Base-by-base conservation (phyloP, 2,329 filamentous ascomycete genomes). In the Pseudogymnoascus sp. region DNA sequence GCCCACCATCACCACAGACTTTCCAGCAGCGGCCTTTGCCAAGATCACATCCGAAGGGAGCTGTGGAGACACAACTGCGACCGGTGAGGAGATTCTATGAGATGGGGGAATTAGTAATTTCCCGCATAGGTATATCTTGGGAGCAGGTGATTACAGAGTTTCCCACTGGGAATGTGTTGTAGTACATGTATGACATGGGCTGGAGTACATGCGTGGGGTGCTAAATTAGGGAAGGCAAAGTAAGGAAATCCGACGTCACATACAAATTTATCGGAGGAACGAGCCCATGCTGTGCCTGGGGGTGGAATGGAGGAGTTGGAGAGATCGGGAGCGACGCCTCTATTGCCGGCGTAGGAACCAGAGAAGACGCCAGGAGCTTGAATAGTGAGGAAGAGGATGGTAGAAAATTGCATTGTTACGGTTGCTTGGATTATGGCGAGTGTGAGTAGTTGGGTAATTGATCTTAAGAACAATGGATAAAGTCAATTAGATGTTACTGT, bases 1-100 rank as follows among this genome's bases (percentile, higher is more conserved):
- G 93, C 63, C 93, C 93, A 71, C 88, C 92, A 79, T 96, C 93
- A 59, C 93, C 93, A 69, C 88, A 93, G 72, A 99, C 93, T 78
- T 99, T 95, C 75, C 97, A 95, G 74, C 93, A 97, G 67, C 92
- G 96, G 72, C 97, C 93, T 93, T 93, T 97, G 61, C 93, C 92
- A 5, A 92, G 86, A 72, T 97, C 93, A 13, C 50, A 56, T 16
- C 50, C 50, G 10, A 19, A 56, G 0, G 50, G 50, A 7, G 50
- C 26, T 6, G 1, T 56, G 3, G n/a, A 13, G 50, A 56, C 50
- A 7, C 50, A 56, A 13, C n/a, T 16, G 26, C 50, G 50, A 2
- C 29, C 50, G 16, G 26, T 19, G n/a, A 56, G 50, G 16, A 29
- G 50, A 11, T 56, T 56, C 50, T 56, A 19, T 21, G 16, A 56